phyloP scores from a whole-genome alignment of 192 early-diverging fungal genomes.

The Backusella parvicylindrica region DNA sequence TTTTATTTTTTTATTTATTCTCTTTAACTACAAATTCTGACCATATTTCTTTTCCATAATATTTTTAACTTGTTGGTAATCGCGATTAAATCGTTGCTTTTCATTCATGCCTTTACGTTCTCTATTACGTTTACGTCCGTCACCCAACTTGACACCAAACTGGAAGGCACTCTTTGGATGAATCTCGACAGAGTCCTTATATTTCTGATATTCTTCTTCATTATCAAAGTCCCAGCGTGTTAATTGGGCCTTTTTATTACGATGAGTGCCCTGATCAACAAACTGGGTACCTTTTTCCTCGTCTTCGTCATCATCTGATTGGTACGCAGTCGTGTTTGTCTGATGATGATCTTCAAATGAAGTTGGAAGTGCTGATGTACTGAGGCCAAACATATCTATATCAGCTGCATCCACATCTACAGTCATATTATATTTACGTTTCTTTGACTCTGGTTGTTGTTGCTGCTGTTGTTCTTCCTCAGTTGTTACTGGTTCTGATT shows the following conservation, averaged over 20 bases:
- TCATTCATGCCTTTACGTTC: constrained; percentile 39
- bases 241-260: constrained; percentile 67
- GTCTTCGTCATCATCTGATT: constrained; percentile 44
- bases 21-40: neutral
- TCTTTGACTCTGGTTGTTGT: constrained; percentile 15
- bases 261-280: constrained; percentile 68
- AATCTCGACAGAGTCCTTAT: constrained; percentile 69
- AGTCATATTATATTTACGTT: constrained; percentile 15
- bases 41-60: constrained; percentile 51
- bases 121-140: constrained; percentile 56
- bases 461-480: constrained; percentile 1
- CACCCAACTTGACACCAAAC: constrained; percentile 70
- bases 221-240: constrained; percentile 76
- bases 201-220: constrained; percentile 70
- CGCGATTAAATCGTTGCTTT: constrained; percentile 47
- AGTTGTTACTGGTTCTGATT: neutral
- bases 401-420: constrained; percentile 45
- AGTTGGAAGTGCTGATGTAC: constrained; percentile 34
- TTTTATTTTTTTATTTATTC: too few species aligned
- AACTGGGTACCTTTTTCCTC: constrained; percentile 37
- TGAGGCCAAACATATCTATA: constrained; percentile 52
- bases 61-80: constrained; percentile 43
- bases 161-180: constrained; percentile 75
- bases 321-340: constrained; percentile 48
- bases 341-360: constrained; percentile 31